Evolutionary conservation across 495 filamentous ascomycete genomes (phyloP), one percentile per base, ranked within the genome.

Genomic region (Aspergillus carlsbadensis): DNA sequence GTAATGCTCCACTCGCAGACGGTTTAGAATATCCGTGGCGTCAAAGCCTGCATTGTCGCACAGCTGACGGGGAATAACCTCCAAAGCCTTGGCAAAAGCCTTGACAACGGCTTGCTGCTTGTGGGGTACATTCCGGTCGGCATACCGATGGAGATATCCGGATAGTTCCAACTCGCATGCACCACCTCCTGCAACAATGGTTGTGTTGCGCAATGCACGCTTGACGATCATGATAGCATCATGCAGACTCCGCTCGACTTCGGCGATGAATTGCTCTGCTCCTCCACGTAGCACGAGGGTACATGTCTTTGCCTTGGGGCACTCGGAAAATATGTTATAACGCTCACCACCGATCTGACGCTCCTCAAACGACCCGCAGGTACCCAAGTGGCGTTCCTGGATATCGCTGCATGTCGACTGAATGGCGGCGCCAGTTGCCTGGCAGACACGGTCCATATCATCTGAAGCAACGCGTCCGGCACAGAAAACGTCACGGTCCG

Each of bases 151-250:
- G 59, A 98, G 84, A 73, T 96, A 92, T 45, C 90, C 87, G 6
- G 91, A 96, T 45, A 98, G 71, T 75, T 97, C 94, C 93, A 98
- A 97, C 81, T 98, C 94, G 67, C 82, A 85, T 13, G 94, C 93
- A 65, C 94, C 94, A 60, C 94, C 94, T 56, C 94, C 94, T 22
- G 92, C 94, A 31, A 98, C 94, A 64, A 98, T 96, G 62, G 83
- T 89, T 58, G 87, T 86, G 76, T 98, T 93, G 77, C 89, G 88
- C 68, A 97, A 89, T 24, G 93, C 90, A 44, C 95, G 91, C 81
- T 96, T 97, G 60, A 98, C 94, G 60, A 98, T 94, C 94, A 98
- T 98, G 77, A 98, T 96, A 39, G 93, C 94, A 68, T 98, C 94
- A 74, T 98, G 94, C 54, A 98, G 81, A 69, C 90, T 95, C 37